These are phyloP conservation scores for Tricholoma sp. DNA, from an alignment of 768 basidiomycete species.

Conservation along the genomic window DNA sequence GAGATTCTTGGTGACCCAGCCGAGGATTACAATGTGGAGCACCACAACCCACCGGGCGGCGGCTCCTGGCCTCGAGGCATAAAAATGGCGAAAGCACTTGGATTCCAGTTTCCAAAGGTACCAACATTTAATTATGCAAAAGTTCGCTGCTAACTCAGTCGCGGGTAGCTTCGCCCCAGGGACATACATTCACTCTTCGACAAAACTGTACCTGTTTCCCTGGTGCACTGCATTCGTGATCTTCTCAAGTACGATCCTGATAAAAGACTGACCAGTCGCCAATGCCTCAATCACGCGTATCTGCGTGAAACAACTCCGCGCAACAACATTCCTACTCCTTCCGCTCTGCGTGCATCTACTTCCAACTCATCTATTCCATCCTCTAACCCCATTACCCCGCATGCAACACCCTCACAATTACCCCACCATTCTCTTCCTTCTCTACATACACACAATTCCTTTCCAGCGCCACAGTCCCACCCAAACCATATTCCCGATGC, in stretches of 20 bases:
- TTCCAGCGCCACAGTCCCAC: slow-evolving; percentile 7
- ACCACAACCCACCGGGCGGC: slow-evolving; percentile 72
- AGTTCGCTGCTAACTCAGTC: slow-evolving; percentile 6
- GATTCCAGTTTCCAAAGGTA: slow-evolving; percentile 89
- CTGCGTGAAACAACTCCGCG: slow-evolving; percentile 72
- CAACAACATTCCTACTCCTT: slow-evolving; percentile 61
- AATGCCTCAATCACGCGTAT: slow-evolving; percentile 89
- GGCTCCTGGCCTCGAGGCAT: slow-evolving; percentile 85
- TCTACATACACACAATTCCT: slow-evolving; percentile 22
- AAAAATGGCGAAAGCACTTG: slow-evolving; percentile 80
- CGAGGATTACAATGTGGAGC: slow-evolving; percentile 77
- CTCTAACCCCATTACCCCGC: slow-evolving; percentile 29
- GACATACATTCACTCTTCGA: slow-evolving; percentile 75
- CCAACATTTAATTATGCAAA: slow-evolving; percentile 17
- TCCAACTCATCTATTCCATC: slow-evolving; percentile 30
- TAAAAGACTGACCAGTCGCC: slow-evolving; percentile 74
- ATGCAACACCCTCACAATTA: slow-evolving; percentile 27
- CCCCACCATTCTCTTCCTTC: slow-evolving; percentile 29
- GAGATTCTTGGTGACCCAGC: slow-evolving; percentile 92
- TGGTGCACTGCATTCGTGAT: slow-evolving; percentile 90
- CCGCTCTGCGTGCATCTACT: slow-evolving; percentile 40
- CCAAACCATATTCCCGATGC: not conserved
- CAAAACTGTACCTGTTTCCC: slow-evolving; percentile 65
- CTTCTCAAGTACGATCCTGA: slow-evolving; percentile 91
- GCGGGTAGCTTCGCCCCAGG: slow-evolving; percentile 53